These are phyloP conservation scores for Monosporascus sp. DNA, from an alignment of 2,329 filamentous ascomycete species.

Conservation along the genomic window DNA sequence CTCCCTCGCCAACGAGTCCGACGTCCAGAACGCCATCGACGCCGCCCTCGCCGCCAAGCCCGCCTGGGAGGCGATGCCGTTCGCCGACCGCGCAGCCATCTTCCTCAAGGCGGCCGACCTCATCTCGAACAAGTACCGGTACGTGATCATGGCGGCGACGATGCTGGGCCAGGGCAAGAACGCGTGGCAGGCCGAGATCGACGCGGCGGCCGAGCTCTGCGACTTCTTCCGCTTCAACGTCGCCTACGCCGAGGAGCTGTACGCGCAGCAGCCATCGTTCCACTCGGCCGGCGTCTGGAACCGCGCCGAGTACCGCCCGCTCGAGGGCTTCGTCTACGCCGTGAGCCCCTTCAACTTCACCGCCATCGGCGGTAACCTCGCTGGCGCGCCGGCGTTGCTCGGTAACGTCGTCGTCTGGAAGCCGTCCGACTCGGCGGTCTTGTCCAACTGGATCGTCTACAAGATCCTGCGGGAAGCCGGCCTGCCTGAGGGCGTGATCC, in stretches of 20 bases:
- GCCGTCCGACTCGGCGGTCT: constrained; percentile 82
- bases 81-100: constrained; percentile 83
- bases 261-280: constrained; percentile 79
- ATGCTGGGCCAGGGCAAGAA: constrained; percentile 98
- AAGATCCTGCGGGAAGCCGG: constrained; percentile 88
- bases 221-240: constrained; percentile 96
- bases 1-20: constrained; percentile 69
- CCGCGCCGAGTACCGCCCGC: constrained; percentile 78
- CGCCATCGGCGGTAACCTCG: constrained; percentile 83
- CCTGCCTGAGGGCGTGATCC: constrained; percentile 82
- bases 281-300: constrained; percentile 87
- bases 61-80: constrained; percentile 80
- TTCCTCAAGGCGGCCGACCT: constrained; percentile 96
- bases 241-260: constrained; percentile 86
- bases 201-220: constrained; percentile 83
- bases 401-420: constrained; percentile 97
- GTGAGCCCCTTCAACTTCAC: constrained; percentile 97
- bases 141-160: constrained; percentile 92
- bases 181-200: constrained; percentile 98
- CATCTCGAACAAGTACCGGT: constrained; percentile 86
- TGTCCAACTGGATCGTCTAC: constrained; percentile 88
- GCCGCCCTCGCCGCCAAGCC: constrained; percentile 80
- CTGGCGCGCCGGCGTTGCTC: constrained; percentile 76
- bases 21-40: constrained; percentile 76
- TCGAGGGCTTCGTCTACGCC: constrained; percentile 94